phyloP scores from a whole-genome alignment of 2,329 filamentous ascomycete species.

The Mycosphaerella arachidis region DNA sequence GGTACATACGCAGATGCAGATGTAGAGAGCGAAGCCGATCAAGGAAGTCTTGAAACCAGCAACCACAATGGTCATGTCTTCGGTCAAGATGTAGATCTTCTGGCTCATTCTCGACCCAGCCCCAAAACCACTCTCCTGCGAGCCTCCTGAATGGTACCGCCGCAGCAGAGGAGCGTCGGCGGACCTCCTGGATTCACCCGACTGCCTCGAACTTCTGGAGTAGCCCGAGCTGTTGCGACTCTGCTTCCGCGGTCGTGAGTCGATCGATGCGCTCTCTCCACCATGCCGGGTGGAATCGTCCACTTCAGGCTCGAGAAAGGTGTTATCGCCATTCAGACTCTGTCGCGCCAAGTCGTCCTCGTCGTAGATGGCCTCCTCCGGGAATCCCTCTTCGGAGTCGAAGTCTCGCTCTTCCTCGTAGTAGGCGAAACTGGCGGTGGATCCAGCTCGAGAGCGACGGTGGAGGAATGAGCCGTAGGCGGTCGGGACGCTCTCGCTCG shows the following conservation, averaged over 20 bases:
- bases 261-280: constrained; percentile 15
- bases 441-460: constrained; percentile 74
- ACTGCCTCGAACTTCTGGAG: constrained; percentile 51
- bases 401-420: constrained; percentile 68
- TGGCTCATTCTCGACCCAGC: constrained; percentile 67
- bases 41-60: constrained; percentile 81
- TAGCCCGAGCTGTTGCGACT: constrained; percentile 20
- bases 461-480: constrained; percentile 90
- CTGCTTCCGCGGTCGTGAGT: constrained; percentile 38
- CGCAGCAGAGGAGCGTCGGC: constrained; percentile 59
- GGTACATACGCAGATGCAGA: constrained; percentile 65
- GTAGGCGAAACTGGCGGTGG: constrained; percentile 82
- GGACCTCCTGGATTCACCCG: constrained; percentile 26
- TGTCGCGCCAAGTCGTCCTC: constrained; percentile 37
- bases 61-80: constrained; percentile 90
- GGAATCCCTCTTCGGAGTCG: constrained; percentile 42
- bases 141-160: constrained; percentile 65
- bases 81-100: constrained; percentile 87
- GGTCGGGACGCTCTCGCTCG: constrained; percentile 92
- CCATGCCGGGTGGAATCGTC: constrained; percentile 22
- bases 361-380: constrained; percentile 48
- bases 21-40: constrained; percentile 65
- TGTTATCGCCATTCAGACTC: constrained; percentile 38
- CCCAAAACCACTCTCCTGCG: constrained; percentile 59
- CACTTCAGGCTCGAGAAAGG: constrained; percentile 32